Percentiles rank a stretch among this genome's conserved stretches.
These are phyloP conservation scores for Obelidium mucronatum DNA, from an alignment of 192 early-diverging fungal genomes.

Conservation along the genomic window DNA sequence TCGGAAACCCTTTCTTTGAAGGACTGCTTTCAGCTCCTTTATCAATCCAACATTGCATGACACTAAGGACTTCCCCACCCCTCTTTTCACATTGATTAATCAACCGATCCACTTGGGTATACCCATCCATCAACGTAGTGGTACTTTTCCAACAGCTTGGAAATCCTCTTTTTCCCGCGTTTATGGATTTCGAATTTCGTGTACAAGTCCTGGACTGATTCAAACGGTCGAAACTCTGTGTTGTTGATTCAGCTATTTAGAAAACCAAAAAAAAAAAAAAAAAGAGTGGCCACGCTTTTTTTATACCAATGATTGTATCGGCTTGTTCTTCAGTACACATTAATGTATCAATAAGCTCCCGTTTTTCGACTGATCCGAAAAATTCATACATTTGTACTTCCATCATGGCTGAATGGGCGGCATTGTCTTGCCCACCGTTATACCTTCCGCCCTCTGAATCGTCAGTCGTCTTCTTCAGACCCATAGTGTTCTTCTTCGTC, in stretches of 20 bases:
- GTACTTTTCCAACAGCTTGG: constrained; percentile 57
- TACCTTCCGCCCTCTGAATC: constrained; percentile 38
- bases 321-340: constrained; percentile 56
- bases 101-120: constrained; percentile 66
- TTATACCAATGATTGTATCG: constrained; percentile 49
- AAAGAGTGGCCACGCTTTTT: constrained; percentile 3
- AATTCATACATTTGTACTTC: constrained; percentile 53
- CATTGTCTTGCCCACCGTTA: constrained; percentile 36
- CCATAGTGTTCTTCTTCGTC: constrained; percentile 15
- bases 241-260: no score
- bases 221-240: constrained; percentile 61
- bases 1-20: background rate
- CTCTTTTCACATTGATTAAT: constrained; percentile 66
- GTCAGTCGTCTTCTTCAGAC: constrained; percentile 60
- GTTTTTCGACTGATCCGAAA: constrained; percentile 40
- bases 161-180: constrained; percentile 57
- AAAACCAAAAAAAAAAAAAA: constrained; percentile 10
- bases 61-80: constrained; percentile 55
- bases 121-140: constrained; percentile 66
- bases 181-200: constrained; percentile 56
- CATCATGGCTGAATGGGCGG: constrained; percentile 32
- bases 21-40: constrained; percentile 4
- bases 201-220: constrained; percentile 58
- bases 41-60: constrained; percentile 60
- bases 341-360: constrained; percentile 47